Evolutionary conservation across 2,329 filamentous ascomycete species (phyloP), one percentile per base, ranked within the genome.

Genomic region (Cladosporium velox): DNA sequence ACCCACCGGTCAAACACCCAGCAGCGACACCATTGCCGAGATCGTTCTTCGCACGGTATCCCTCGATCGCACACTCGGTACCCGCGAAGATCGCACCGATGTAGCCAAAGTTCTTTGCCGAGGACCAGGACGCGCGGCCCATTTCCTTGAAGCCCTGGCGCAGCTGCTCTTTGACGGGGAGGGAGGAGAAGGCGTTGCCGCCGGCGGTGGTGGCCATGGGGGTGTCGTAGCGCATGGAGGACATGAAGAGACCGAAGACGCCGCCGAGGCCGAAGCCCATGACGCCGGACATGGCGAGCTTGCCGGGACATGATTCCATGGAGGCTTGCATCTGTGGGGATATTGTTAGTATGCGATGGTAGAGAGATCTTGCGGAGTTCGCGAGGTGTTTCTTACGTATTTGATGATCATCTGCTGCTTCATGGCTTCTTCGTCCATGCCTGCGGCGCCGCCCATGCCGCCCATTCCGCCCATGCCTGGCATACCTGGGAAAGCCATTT

Each of bases 161-260:
- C 64, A 99, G 85, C 80, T 98, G 95, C 78, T 97, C 88, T 55
- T 88, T 87, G 70, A 94, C 85, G 32, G 95, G 93, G 24, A 99
- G 87, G 69, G 85, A 81, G 67, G 84, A 78, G 71, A 88, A 81
- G 67, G 83, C 82, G n/a, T 83, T 79, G 74, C 84, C 80, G 72
- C 75, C 71, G 76, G 79, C 60, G 69, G 81, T 80, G 59, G 83
- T 78, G 44, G 84, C 90, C 80, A 93, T 90, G 67, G 94, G 91
- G 0, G 93, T 97, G 78, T 99, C 95, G 86, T 99, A 99, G 80
- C 92, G 90, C 95, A 99, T 99, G 30, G 91, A 95, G 67, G 93
- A 92, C 94, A 98, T 99, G 84, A 99, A 99, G 74, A 98, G 86
- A 72, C 95, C 95, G 73, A 99, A 99, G 52, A 96, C 84, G 74